Evolutionary conservation across 257 asterid species (phyloP), one percentile per base, ranked within the genome.

Genomic region (Agastache rugosa): DNA sequence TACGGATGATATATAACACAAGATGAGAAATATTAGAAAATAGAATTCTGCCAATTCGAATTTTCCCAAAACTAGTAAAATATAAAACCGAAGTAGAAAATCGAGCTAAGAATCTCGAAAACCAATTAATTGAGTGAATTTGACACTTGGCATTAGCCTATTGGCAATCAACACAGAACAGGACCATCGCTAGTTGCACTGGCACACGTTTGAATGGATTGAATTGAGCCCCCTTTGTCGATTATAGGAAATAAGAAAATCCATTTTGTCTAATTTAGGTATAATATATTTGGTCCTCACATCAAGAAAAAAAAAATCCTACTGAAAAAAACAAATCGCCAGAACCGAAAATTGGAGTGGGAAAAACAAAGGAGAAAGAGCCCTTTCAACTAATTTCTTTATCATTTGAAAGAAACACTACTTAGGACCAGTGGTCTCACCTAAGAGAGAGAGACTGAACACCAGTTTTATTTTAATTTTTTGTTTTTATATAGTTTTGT

Each of bases 351-450:
- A 58, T 2, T 74, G 35, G 37, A 56, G 48, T 41, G 41, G 17
- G 27, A 19, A 8, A 12, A 27, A 67, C 55, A 5, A 42, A 53
- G 54, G 56, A 42, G 74, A 69, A 56, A 75, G 67, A 41, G 58
- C 51, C 63, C 34, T 62, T 35, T 41, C 63, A 79, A 71, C 75
- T 50, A 56, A 75, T 65, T 75, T 58, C 62, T n/a, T 2, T 10
- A 12, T 66, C 55, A 23, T 45, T 23, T 51, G 37, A 64, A 77
- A 42, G 67, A n/a, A 44, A 23, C 48, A 55, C 61, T 29, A 39
- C 55, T 7, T 62, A 70, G 67, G 72, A 64, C 73, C 63, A 75
- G 2, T 75, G 66, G 63, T 58, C 77, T 17, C 77, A 60, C 51
- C 35, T 27, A 39, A 44, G 55, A 72, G 68, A 69, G 10, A 19